Percentiles rank a stretch among this genome's conserved stretches.
These are phyloP conservation scores for Bacterosira constricta DNA, from an alignment of 108 stramenopile species.

Conservation along the genomic window DNA sequence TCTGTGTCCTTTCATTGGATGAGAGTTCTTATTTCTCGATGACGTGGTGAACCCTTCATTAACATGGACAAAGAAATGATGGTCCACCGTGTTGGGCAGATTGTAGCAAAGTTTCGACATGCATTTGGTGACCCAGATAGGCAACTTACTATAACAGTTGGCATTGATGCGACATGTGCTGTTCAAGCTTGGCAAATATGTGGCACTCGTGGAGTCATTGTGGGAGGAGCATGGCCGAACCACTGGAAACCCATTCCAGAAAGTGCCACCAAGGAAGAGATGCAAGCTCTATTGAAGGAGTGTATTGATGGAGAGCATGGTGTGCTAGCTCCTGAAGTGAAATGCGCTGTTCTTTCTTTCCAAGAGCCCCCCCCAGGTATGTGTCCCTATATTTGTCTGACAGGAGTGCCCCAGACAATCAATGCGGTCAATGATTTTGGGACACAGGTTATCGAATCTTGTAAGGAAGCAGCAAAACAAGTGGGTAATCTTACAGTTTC, in stretches of 20 bases:
- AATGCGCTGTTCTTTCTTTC: neutral
- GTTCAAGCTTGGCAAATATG: neutral
- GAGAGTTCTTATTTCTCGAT: neutral
- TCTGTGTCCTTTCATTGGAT: neutral
- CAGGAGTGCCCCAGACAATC: constrained; percentile 6
- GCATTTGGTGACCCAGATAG: neutral
- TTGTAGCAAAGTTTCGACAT: too few relatives aligned
- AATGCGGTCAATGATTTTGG: constrained; percentile 17
- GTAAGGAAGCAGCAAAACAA: neutral
- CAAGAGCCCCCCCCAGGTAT: neutral
- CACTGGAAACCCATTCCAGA: neutral
- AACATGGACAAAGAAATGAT: neutral
- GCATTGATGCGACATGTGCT: constrained; percentile 5
- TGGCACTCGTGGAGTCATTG: neutral
- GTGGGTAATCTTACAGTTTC: constrained; percentile 11
- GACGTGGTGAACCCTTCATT: neutral
- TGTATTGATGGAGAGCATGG: constrained; percentile 1
- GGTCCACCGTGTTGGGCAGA: neutral
- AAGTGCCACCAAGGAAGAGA: neutral
- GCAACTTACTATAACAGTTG: neutral
- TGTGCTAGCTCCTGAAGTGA: neutral
- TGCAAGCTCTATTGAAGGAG: neutral
- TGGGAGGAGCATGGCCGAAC: constrained; percentile 2
- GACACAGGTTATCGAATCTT: neutral
- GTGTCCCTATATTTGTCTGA: neutral